Conservation (phyloP, 2,329 filamentous ascomycete species). For the Trichophyton verrucosum region DNA sequence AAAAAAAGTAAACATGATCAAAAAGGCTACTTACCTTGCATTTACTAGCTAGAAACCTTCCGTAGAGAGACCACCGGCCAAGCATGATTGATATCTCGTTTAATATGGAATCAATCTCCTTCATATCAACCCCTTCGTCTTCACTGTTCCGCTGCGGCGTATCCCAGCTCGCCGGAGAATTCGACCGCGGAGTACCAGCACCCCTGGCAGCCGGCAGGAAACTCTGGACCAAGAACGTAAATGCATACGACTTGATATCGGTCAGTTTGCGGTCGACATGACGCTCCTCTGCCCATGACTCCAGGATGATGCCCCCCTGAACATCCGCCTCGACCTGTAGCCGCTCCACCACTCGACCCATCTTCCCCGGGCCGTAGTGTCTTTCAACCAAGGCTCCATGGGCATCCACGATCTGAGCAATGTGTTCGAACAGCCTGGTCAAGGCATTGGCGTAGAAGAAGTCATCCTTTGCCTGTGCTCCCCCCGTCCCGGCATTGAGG, state of each 20-base stretch:
- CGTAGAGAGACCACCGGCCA: constrained; percentile 83
- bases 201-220: constrained; percentile 63
- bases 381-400: constrained; percentile 84
- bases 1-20: constrained; percentile 27
- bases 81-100: constrained; percentile 88
- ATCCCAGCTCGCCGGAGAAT: constrained; percentile 58
- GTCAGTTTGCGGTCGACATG: constrained; percentile 74
- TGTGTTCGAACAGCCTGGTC: constrained; percentile 91
- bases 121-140: constrained; percentile 93
- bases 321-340: constrained; percentile 91
- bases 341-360: constrained; percentile 86
- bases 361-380: constrained; percentile 85
- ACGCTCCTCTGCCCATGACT: constrained; percentile 89
- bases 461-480: constrained; percentile 54
- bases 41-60: constrained; percentile 76
- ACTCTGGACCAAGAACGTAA: constrained; percentile 92
- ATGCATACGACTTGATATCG: constrained; percentile 94
- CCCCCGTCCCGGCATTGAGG: constrained; percentile 55
- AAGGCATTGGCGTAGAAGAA: constrained; percentile 87
- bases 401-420: constrained; percentile 88
- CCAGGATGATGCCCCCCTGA: constrained; percentile 87
- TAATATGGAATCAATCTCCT: constrained; percentile 77
- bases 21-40: constrained; percentile 51
- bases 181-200: constrained; percentile 54
- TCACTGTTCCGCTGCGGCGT: constrained; percentile 52